Base-by-base conservation (phyloP, 441 rosid species). In the Populus hybrid region DNA sequence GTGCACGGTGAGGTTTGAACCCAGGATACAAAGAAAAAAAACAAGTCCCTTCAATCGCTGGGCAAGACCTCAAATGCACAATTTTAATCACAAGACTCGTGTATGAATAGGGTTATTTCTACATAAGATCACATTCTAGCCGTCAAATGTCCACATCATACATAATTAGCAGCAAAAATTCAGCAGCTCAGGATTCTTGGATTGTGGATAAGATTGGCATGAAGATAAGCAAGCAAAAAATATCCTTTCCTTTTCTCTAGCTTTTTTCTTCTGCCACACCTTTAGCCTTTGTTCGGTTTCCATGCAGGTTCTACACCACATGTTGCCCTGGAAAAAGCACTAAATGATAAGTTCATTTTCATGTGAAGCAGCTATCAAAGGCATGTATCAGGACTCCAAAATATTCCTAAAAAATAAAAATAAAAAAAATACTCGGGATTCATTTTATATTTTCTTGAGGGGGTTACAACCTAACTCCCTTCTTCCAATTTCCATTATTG, bases 211-310 rank as follows among this genome's bases (percentile, higher is more conserved):
- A 73, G 73, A 24, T 40, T 71, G 53, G 40, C 30, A 63, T 71
- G 79, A 28, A 18, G 79, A 80, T 71, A 71, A 80, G 73, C 76
- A 26, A 71, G 69, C 67, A 26, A 53, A 53, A 73, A 19, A 69
- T 11, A 70, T 74, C 82, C 71, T 18, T 38, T 46, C 68, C 26
- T 64, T 30, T 34, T 76, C 19, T 18, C 3, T 59, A 18, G 67
- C 14, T 6, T 23, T 11, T 9, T 14, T 53, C 19, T 14, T 11
- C 28, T 40, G 8, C 57, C 32, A 5, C 42, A 42, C 16, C 57
- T 14, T 61, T 40, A 34, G 6, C 46, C 46, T 21, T 32, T 72
- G 76, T 69, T 16, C 53, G 3, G 38, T 67, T 50, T 67, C 19
- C 4, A 9, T 16, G 23, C 9, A 19, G 36, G 7, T 7, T 75